Evolutionary conservation across 345 rosid species (phyloP), one percentile per base, ranked within the genome.

Genomic region (Sonneratia caseolaris): DNA sequence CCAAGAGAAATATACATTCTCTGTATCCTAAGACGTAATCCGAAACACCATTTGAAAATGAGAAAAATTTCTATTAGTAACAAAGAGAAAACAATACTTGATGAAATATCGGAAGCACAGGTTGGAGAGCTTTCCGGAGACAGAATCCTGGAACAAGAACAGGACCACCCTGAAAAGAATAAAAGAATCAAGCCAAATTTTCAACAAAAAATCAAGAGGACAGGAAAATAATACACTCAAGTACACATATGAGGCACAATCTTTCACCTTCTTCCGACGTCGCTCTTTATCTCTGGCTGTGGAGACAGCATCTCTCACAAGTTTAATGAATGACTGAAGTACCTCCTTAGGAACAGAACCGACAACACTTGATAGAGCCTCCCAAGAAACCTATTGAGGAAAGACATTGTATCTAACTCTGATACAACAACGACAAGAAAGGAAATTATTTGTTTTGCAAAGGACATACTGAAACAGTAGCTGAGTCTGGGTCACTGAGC

Each of bases 211-310:
- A 53, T 42, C 18, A 15, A 19, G 65, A 19, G 7, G 22, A 35
- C 4, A 48, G 37, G 7, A 24, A 47, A 19, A 35, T 45, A 67
- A 36, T 64, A 72, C 64, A 49, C 76, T 51, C 62, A 7, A 32
- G n/a, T 49, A 15, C 64, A 45, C 36, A 75, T 47, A 73, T 11
- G 37, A 45, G 32, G 68, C 62, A 18, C n/a, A 69, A 68, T 45
- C 70, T 51, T 64, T 72, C 71, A 90, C 99, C 97, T 92, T 95
- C 83, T 82, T 93, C 76, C 78, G 89, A 70, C 98, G 81, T 53
- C 97, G 92, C 75, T 90, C 97, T 84, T 89, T 95, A 78, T 95
- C 99, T 82, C 91, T 86, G 69, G 98, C 86, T 27, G 97, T 90
- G 67, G 98, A 95, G 55, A 92, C 88, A 74, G 99, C 94, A 84